phyloP scores from a whole-genome alignment of 805 yeast genomes.

The Candida oleophila region DNA sequence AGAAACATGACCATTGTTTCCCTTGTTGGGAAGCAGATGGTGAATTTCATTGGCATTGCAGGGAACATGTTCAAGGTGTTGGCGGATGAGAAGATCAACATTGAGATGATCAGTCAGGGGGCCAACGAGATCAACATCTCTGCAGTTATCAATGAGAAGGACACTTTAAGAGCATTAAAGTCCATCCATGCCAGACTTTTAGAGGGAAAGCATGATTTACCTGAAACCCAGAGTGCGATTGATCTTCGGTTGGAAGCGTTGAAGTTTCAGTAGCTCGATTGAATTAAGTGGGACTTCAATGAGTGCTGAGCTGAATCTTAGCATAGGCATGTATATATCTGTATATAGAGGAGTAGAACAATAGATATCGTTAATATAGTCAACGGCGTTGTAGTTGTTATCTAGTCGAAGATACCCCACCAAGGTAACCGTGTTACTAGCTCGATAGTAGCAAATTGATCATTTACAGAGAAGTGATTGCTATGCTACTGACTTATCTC shows the following conservation, averaged over 20 bases:
- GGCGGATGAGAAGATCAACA: slow-evolving; percentile 88
- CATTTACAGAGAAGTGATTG: no score
- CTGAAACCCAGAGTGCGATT: slow-evolving; percentile 21
- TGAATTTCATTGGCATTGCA: slow-evolving; percentile 93
- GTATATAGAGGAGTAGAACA: no score
- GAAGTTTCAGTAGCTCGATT: slow-evolving; percentile 10
- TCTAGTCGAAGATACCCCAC: no score
- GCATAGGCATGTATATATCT: no score
- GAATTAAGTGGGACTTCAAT: no score
- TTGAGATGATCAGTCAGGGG: slow-evolving; percentile 98
- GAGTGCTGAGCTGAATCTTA: no score
- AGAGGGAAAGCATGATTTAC: slow-evolving; percentile 37
- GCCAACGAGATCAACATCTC: slow-evolving; percentile 97
- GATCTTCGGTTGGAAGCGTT: slow-evolving; percentile 32
- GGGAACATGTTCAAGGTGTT: slow-evolving; percentile 94
- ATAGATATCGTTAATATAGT: no score
- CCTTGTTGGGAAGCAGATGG: slow-evolving; percentile 95
- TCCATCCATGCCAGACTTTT: slow-evolving; percentile 79
- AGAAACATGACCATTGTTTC: slow-evolving; percentile 88
- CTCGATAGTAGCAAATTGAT: no score
- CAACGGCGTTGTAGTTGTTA: no score
- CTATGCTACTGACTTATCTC: no score
- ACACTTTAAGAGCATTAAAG: slow-evolving; percentile 81
- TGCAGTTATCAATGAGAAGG: slow-evolving; percentile 84
- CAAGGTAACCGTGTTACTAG: no score